Evolutionary conservation across 2,329 filamentous ascomycete genomes (phyloP), one percentile per base, ranked within the genome.

Genomic region (Aspergillus sp.): DNA sequence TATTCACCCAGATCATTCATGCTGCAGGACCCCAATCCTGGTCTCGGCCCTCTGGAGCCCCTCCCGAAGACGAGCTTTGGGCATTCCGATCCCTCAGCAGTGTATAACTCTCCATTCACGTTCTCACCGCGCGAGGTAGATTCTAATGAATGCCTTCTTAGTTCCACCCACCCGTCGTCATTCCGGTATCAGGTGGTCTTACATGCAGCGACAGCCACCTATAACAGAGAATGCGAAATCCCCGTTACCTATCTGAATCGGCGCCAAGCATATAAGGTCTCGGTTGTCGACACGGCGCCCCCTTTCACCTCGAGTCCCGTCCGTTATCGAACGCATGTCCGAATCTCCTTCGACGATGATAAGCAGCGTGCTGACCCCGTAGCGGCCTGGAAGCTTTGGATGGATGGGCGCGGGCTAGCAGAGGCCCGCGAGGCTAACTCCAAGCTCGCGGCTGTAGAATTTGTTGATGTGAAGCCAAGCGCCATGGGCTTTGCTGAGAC

Each of bases 281-380:
- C 36, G 5, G 36, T 42, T n/a, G 16, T 42, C 36, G 36, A 42
- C 36, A 42, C 36, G 6, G 6, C 14, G 2, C 36, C 36, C 14
- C 36, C 36, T 16, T 6, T 42, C 1, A 42, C 36, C 16, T 16
- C 36, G 36, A n/a, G 14, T 42, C 16, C 36, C 5, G 36, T 42
- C 16, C 36, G 14, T 5, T 42, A 42, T 42, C 14, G 93, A 51
- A 96, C 92, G 0, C 95, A 89, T 72, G 85, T 97, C 51, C 88
- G 93, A 29, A 87, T 97, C 49, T 96, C 92, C 0, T 97, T 96
- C 69, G 92, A 97, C 71, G 92, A 96, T 60, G 90, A 96, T 57
- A 88, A 94, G 71, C 93, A 96, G 73, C 85, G 92, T 61, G 86
- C 88, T 69, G 89, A 90, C 64, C 91, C 91, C 1, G 85, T 85